Evolutionary conservation across 441 rosid species (phyloP).

Genomic region (Mallotus repandus): DNA sequence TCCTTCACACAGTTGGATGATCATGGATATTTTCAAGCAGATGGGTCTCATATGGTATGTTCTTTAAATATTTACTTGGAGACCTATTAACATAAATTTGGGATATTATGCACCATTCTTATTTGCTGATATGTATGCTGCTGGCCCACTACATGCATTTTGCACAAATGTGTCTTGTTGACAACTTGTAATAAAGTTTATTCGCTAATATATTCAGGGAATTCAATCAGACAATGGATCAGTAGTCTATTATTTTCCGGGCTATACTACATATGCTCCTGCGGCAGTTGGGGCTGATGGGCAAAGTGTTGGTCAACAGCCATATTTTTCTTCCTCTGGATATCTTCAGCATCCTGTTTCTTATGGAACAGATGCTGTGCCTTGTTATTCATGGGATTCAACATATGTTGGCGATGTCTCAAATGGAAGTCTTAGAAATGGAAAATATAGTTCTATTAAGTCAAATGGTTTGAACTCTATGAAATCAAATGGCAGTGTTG

Average conservation of each 20-base stretch:
- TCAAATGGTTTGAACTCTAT: slow-evolving; percentile 27
- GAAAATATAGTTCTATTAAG: slow-evolving; percentile 34
- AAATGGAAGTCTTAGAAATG: slow-evolving; percentile 37
- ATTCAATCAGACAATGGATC: slow-evolving; percentile 48
- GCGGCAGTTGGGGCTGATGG: slow-evolving; percentile 41
- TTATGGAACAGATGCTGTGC: slow-evolving; percentile 44
- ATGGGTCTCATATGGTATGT: slow-evolving; percentile 40
- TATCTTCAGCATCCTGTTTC: slow-evolving; percentile 48
- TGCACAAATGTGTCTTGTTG: neutral
- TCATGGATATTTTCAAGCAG: slow-evolving; percentile 36
- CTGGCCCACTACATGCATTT: neutral
- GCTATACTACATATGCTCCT: slow-evolving; percentile 44
- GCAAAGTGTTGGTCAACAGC: slow-evolving; percentile 44
- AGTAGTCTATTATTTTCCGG: slow-evolving; percentile 43
- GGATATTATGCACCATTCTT: neutral
- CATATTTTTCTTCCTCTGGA: slow-evolving; percentile 45
- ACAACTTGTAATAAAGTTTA: neutral
- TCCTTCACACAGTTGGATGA: slow-evolving; percentile 33
- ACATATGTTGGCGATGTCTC: slow-evolving; percentile 38
- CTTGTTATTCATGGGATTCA: slow-evolving; percentile 54
- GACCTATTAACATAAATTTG: neutral
- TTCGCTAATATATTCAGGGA: slow-evolving; percentile 38
- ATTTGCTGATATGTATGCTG: too few species aligned
- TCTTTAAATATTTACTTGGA: neutral
- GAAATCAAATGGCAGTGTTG: slow-evolving; percentile 36